These are phyloP conservation scores for Microbotryum saponariae DNA, from an alignment of 1,284 basidiomycete genomes.

Conservation along the genomic window DNA sequence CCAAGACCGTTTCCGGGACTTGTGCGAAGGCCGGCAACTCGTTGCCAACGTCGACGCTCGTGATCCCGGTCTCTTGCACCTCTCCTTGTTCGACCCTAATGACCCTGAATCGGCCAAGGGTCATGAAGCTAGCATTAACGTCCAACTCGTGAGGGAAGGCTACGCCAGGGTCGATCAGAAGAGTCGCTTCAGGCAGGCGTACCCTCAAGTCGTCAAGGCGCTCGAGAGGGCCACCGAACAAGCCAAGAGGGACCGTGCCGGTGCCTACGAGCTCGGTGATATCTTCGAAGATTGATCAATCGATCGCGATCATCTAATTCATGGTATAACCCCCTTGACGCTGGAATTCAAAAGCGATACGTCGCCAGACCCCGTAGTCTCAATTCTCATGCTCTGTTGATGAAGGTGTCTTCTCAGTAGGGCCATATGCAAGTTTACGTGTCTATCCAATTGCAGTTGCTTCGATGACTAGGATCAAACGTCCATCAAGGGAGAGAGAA, in stretches of 20 bases:
- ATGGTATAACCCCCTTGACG: too few relatives aligned
- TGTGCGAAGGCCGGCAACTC: conserved; percentile 80
- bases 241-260: conserved; percentile 23
- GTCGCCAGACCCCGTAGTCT: too few relatives aligned
- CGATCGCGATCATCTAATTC: too few relatives aligned
- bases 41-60: conserved; percentile 80
- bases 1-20: conserved; percentile 68
- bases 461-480: background rate
- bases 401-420: too few relatives aligned
- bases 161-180: conserved; percentile 31
- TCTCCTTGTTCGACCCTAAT: conserved; percentile 34
- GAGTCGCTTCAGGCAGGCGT: conserved; percentile 30
- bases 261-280: conserved; percentile 30
- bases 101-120: conserved; percentile 19
- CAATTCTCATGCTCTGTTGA: too few relatives aligned
- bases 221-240: conserved; percentile 32
- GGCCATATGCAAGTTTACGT: too few relatives aligned
- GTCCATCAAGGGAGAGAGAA: background rate
- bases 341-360: too few relatives aligned
- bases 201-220: conserved; percentile 30
- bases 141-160: conserved; percentile 32
- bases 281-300: conserved; percentile 10
- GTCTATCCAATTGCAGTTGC: background rate
- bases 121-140: conserved; percentile 30
- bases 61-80: conserved; percentile 45